Percentiles rank a stretch among this genome's conserved stretches.
Conservation (phyloP, 1,139 yeast genomes). For the Hemisphaericaspora xylofermentans region DNA sequence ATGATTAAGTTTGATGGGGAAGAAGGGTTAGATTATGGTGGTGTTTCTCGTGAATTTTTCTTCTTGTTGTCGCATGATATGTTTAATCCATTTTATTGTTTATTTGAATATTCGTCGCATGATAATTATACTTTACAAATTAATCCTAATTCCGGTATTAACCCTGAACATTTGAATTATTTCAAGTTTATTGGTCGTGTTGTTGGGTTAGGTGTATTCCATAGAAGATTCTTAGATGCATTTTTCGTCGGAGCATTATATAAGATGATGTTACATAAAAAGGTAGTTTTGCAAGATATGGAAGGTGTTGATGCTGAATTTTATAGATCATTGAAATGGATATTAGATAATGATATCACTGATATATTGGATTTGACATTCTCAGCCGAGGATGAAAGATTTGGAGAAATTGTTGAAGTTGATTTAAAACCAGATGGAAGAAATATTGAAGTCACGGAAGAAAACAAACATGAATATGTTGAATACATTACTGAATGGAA, state of each 20-base stretch:
- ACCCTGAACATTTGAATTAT: constrained; percentile 96
- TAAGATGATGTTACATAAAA: constrained; percentile 95
- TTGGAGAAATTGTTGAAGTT: constrained; percentile 88
- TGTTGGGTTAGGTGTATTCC: constrained; percentile 97
- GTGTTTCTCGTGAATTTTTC: constrained; percentile 97
- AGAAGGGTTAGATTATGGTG: constrained; percentile 99
- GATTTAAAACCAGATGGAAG: constrained; percentile 89
- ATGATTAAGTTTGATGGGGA: constrained; percentile 99
- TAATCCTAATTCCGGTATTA: constrained; percentile 96
- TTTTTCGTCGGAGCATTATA: constrained; percentile 97
- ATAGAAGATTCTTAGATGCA: constrained; percentile 94
- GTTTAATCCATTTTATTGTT: constrained; percentile 97
- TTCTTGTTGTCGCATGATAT: constrained; percentile 94
- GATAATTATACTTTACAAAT: constrained; percentile 97
- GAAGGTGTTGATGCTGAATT: constrained; percentile 98
- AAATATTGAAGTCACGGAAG: constrained; percentile 88
- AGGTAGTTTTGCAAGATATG: constrained; percentile 94
- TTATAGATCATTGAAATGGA: constrained; percentile 93
- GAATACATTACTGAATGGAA: constrained; percentile 96
- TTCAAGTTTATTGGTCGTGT: constrained; percentile 98
- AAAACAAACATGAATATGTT: constrained; percentile 91
- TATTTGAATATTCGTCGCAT: constrained; percentile 95
- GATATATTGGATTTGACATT: constrained; percentile 80
- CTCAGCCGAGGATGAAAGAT: constrained; percentile 93
- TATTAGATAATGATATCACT: constrained; percentile 89